Base-by-base conservation (phyloP, 148 eudicot species). In the Mesembryanthemum crystallinum region DNA sequence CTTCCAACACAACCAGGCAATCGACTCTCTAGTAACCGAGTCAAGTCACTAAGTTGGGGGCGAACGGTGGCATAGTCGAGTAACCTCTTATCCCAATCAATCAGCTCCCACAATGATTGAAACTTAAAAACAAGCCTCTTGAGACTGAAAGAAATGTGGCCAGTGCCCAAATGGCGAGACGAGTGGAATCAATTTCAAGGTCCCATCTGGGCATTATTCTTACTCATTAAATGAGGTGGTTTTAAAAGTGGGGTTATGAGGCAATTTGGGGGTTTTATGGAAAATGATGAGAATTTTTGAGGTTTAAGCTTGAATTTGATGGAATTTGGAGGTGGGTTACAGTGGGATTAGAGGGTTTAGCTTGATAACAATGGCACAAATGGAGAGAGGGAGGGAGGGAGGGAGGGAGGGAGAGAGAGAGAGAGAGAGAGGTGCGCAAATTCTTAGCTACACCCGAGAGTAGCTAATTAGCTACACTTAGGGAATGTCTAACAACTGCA, bases 1-100 rank as follows among this genome's bases (percentile, higher is more conserved):
- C 95, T 64, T 86, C 89, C 66, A 94, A 30, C 86, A 45, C 98
- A 91, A 2, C 98, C 98, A 51, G 71, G 58, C 8, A 94, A 90
- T 10, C 93, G 87, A 68, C 90, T 90, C 68, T 86, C 86, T 52
- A 83, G 80, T 20, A 79, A 60, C 45, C 89, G 84, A 70, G 71
- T 71, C 65, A 83, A 80, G 64, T 88, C 88, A 20, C 83, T 79
- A 25, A 94, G 75, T 11, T 65, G 87, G 1, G 91, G 86, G 0
- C 91, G 83, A 23, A 80, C 77, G 12, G 65, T 49, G 4, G 98
- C 93, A 64, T 90, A 88, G 24, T 83, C 83, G 0, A 94, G 61
- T 13, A 94, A 71, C 49, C 93, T 80, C 73, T 84, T 94, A 14
- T 91, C 97, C 63, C 95, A 80, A 20, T 94, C 97, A 69, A 91